Conservation (phyloP, 1,284 basidiomycete genomes). For the Ustilago shanxiensis region DNA sequence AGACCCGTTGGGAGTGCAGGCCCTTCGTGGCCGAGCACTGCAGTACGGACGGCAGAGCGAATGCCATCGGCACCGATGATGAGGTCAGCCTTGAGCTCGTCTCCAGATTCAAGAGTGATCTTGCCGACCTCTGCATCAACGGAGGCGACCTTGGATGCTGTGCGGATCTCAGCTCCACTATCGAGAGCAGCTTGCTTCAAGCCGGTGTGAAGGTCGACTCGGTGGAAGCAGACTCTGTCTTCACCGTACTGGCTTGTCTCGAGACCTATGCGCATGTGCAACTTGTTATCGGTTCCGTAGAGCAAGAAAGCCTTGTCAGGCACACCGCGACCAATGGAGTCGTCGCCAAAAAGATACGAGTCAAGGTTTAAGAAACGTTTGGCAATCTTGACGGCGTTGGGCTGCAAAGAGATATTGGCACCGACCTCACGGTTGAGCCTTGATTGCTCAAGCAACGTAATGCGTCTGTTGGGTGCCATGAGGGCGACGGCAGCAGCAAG, state of each 20-base stretch:
- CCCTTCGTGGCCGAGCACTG: conserved; percentile 60
- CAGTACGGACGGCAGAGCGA: conserved; percentile 70
- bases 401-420: conserved; percentile 20
- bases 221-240: conserved; percentile 19
- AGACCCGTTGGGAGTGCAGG: conserved; percentile 55
- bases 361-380: conserved; percentile 15
- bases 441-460: conserved; percentile 14
- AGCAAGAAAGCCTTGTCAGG: conserved; percentile 18
- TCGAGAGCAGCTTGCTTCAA: conserved; percentile 15
- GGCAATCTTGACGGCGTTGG: conserved; percentile 25
- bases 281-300: conserved; percentile 12
- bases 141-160: conserved; percentile 16
- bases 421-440: conserved; percentile 18
- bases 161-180: conserved; percentile 16
- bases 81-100: conserved; percentile 51
- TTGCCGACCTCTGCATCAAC: conserved; percentile 51
- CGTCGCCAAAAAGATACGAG: conserved; percentile 15
- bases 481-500: conserved; percentile 13
- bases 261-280: conserved; percentile 13
- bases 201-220: conserved; percentile 13
- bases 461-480: conserved; percentile 3
- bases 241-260: conserved; percentile 14
- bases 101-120: conserved; percentile 52
- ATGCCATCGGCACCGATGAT: conserved; percentile 69
- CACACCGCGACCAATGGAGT: conserved; percentile 11